phyloP scores from a whole-genome alignment of 176 grass and related monocot genomes.

The Juncus inflexus region DNA sequence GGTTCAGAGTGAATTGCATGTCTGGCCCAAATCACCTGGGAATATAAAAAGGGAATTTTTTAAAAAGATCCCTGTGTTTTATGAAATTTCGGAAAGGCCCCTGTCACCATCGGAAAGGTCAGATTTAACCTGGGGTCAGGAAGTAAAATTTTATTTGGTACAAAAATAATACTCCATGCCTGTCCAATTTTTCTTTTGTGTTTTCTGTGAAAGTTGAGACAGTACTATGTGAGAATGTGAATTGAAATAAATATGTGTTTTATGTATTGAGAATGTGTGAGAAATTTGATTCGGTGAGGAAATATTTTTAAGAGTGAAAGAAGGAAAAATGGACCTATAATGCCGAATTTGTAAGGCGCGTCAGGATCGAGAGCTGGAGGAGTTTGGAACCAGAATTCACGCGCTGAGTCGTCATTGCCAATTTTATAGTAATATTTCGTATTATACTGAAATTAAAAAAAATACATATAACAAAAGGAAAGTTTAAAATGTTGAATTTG shows the following conservation, averaged over 20 bases:
- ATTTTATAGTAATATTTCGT: constrained; percentile 98
- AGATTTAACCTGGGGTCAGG: no score
- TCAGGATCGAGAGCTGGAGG: constrained; percentile 76
- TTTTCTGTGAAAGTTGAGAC: no score
- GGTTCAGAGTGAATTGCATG: constrained; percentile 94
- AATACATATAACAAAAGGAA: neutral
- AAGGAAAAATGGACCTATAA: constrained; percentile 63
- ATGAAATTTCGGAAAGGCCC: no score
- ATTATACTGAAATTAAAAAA: constrained; percentile 43
- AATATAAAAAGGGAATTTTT: neutral
- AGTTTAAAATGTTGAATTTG: no score
- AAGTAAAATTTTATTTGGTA: no score
- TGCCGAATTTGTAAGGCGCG: constrained; percentile 78
- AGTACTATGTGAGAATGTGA: no score
- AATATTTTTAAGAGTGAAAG: neutral
- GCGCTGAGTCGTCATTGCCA: constrained; percentile 54
- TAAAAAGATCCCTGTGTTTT: no score
- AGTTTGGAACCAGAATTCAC: constrained; percentile 92
- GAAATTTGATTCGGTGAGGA: neutral
- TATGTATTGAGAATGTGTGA: no score
- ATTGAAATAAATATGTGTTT: no score
- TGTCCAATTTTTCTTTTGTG: no score
- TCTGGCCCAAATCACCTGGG: constrained; percentile 43
- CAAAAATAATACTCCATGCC: no score
- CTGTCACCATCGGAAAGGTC: no score